Conservation (phyloP, 768 basidiomycete species). For the Boletus fagicola region DNA sequence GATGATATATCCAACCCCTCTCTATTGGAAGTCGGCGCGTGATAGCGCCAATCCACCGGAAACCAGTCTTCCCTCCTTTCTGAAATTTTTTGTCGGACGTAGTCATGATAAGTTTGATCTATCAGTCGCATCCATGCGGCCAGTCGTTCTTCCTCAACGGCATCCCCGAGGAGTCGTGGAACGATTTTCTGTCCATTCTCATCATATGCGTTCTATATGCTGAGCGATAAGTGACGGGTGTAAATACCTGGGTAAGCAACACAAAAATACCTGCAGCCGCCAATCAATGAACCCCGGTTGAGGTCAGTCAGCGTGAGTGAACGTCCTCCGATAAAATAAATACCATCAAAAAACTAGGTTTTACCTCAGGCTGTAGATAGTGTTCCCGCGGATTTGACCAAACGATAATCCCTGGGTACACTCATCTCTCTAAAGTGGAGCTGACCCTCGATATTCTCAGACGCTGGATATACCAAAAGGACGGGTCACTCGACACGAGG, state of each 20-base stretch:
- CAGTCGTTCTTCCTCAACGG: slow-evolving; percentile 10
- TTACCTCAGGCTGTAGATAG: slow-evolving; percentile 15
- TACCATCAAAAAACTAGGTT: neutral
- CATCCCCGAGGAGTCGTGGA: slow-evolving; percentile 20
- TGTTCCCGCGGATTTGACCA: slow-evolving; percentile 24
- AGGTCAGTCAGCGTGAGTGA: neutral
- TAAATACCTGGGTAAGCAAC: neutral
- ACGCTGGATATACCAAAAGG: neutral
- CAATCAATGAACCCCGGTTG: slow-evolving; percentile 9
- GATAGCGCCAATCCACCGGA: slow-evolving; percentile 24
- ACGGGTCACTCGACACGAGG: slow-evolving; percentile 5
- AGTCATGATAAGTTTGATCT: neutral
- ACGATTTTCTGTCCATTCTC: slow-evolving; percentile 4
- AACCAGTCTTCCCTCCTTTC: slow-evolving; percentile 4
- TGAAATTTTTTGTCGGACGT: neutral
- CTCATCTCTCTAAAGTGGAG: slow-evolving; percentile 7
- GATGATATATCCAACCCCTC: slow-evolving; percentile 22
- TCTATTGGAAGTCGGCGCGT: slow-evolving; percentile 15
- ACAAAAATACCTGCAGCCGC: slow-evolving; percentile 7
- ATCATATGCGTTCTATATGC: slow-evolving; percentile 1
- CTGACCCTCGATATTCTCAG: slow-evolving; percentile 10
- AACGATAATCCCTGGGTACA: slow-evolving; percentile 6
- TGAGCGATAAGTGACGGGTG: neutral
- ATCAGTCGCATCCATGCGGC: slow-evolving; percentile 11
- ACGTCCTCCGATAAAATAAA: slow-evolving; percentile 4